phyloP scores from a whole-genome alignment of 192 early-diverging fungal species.

The Entophlyctis helioformis region DNA sequence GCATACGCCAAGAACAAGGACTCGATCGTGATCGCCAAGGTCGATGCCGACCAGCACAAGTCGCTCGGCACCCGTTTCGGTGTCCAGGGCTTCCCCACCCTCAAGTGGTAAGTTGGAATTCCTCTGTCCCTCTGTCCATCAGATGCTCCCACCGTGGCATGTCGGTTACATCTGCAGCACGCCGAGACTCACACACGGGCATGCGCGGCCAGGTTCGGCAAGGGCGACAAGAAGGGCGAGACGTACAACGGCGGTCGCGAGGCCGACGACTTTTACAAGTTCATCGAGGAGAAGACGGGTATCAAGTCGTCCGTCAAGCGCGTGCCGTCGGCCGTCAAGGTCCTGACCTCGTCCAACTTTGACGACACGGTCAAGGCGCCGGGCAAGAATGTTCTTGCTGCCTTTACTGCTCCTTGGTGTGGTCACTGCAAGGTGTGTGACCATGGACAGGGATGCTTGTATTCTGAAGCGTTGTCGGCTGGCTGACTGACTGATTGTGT shows the following conservation, averaged over 20 bases:
- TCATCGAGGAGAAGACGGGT: slow-evolving; percentile 76
- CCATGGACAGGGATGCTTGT: no score
- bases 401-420: slow-evolving; percentile 91
- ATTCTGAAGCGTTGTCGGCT: no score
- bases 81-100: slow-evolving; percentile 72
- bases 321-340: slow-evolving; percentile 47
- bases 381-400: slow-evolving; percentile 69
- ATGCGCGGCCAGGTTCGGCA: slow-evolving; percentile 48
- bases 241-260: slow-evolving; percentile 79
- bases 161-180: not conserved
- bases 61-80: slow-evolving; percentile 65
- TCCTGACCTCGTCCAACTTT: slow-evolving; percentile 65
- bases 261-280: slow-evolving; percentile 59
- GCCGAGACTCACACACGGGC: no score
- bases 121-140: not conserved
- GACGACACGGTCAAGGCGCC: slow-evolving; percentile 60
- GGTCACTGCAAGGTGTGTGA: not conserved
- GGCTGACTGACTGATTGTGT: no score
- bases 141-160: not conserved
- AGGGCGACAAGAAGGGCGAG: slow-evolving; percentile 59
- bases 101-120: slow-evolving; percentile 52
- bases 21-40: slow-evolving; percentile 75
- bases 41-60: slow-evolving; percentile 67
- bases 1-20: slow-evolving; percentile 62
- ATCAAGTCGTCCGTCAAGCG: slow-evolving; percentile 36